Conservation (phyloP, 176 grass and related monocot genomes). For the Alopecurus myosuroides region DNA sequence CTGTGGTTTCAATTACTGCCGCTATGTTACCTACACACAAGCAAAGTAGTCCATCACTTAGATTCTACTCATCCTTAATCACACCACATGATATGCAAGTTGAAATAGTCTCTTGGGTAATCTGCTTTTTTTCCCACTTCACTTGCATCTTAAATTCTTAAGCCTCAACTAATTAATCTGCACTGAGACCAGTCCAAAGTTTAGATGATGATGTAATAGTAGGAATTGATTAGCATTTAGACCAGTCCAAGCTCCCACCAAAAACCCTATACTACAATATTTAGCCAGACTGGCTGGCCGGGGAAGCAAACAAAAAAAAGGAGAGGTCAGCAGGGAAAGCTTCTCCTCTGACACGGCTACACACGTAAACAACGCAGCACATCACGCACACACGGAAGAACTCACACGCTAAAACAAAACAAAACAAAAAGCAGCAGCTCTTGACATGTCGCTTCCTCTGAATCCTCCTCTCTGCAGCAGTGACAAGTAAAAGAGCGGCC, state of each 20-base stretch:
- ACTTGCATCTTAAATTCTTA: too few species aligned
- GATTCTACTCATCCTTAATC: too few species aligned
- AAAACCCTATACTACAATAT: neutral
- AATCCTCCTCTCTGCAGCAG: slow-evolving; percentile 8
- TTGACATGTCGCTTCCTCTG: slow-evolving; percentile 31
- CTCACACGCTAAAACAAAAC: neutral
- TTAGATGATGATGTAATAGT: neutral
- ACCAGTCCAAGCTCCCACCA: neutral
- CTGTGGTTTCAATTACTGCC: neutral
- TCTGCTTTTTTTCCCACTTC: too few species aligned
- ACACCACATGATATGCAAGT: too few species aligned
- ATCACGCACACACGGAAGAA: neutral
- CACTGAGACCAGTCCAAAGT: neutral
- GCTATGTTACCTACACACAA: slow-evolving; percentile 3
- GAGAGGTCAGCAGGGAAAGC: slow-evolving; percentile 20
- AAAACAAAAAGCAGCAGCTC: slow-evolving; percentile 16
- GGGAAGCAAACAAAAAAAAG: slow-evolving; percentile 24
- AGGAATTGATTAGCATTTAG: neutral
- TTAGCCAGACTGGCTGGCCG: neutral
- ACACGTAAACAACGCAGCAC: neutral
- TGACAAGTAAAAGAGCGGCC: neutral
- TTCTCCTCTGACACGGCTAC: slow-evolving; percentile 24
- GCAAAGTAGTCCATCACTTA: slow-evolving; percentile 10
- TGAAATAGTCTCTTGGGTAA: too few species aligned
- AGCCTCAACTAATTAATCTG: neutral